Percentiles rank a stretch among this genome's conserved stretches.
Evolutionary conservation across 1,139 yeast genomes (phyloP).

Genomic region (Taphrina wiesneri): DNA sequence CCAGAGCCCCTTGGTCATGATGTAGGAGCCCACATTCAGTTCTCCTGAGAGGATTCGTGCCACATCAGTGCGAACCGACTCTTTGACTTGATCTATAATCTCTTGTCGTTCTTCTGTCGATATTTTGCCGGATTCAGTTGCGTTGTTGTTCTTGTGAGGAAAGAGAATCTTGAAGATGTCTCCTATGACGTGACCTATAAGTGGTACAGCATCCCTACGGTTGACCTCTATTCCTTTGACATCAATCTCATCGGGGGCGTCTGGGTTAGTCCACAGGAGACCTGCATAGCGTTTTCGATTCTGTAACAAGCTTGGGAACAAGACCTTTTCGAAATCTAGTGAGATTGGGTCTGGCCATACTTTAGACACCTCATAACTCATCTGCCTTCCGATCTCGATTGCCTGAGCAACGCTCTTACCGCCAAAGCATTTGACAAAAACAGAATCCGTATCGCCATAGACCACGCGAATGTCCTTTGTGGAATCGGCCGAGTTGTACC

Average conservation of each 20-base stretch:
- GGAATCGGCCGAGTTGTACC: neutral
- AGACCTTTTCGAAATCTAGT: conserved; percentile 31
- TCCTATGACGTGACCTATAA: conserved; percentile 25
- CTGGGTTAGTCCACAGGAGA: conserved; percentile 23
- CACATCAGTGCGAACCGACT: conserved; percentile 13
- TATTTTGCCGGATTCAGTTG: neutral
- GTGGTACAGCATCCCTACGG: conserved; percentile 33
- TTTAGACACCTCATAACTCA: conserved; percentile 18
- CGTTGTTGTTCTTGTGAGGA: conserved; percentile 18
- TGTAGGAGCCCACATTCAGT: conserved; percentile 16
- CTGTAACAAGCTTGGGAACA: conserved; percentile 26
- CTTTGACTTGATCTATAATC: conserved; percentile 21
- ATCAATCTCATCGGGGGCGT: conserved; percentile 21
- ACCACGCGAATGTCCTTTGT: conserved; percentile 10
- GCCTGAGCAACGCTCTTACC: conserved; percentile 24
- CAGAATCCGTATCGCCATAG: conserved; percentile 31
- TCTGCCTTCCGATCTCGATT: conserved; percentile 24
- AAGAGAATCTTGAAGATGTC: conserved; percentile 25
- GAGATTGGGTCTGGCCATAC: conserved; percentile 29
- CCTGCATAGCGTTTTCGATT: conserved; percentile 33
- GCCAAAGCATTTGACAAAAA: conserved; percentile 13
- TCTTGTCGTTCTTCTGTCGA: neutral
- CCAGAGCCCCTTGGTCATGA: conserved; percentile 35
- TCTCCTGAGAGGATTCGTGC: conserved; percentile 9
- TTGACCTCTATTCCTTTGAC: conserved; percentile 32